phyloP scores from a whole-genome alignment of 345 rosid genomes.

The Corymbia maculata region DNA sequence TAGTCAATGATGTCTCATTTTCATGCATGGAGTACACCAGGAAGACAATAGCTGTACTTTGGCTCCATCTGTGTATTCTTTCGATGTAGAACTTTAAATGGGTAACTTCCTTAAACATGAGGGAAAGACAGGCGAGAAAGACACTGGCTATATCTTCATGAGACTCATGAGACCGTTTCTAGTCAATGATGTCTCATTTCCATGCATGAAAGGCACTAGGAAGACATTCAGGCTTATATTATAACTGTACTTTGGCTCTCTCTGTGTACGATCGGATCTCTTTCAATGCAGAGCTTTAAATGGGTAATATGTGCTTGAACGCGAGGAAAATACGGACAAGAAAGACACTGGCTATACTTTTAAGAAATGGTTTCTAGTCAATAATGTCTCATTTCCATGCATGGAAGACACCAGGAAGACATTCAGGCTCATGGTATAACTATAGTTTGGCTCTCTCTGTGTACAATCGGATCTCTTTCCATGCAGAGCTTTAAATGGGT shows the following conservation, averaged over 20 bases:
- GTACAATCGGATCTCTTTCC: not conserved
- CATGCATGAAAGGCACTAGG: not conserved
- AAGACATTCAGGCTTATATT: not conserved
- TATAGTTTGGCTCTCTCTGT: not conserved
- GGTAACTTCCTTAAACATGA: not conserved
- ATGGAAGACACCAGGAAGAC: not conserved
- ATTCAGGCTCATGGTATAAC: not conserved
- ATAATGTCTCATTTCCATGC: not conserved
- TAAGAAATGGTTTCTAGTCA: not conserved
- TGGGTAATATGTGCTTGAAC: not conserved
- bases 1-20: no score
- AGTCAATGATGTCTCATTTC: not conserved
- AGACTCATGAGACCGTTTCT: not conserved
- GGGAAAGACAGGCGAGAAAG: not conserved
- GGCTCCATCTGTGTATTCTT: not conserved
- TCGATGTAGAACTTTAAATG: not conserved
- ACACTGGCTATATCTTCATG: not conserved
- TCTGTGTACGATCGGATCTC: not conserved
- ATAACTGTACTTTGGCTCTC: not conserved
- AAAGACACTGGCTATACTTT: rapidly evolving
- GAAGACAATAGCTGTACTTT: not conserved
- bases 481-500: not conserved
- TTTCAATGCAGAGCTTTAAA: not conserved
- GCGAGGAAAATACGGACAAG: not conserved
- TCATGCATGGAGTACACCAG: no score